Conservation (phyloP, 78 protist genomes). For the Dictyostelium capitatum region DNA sequence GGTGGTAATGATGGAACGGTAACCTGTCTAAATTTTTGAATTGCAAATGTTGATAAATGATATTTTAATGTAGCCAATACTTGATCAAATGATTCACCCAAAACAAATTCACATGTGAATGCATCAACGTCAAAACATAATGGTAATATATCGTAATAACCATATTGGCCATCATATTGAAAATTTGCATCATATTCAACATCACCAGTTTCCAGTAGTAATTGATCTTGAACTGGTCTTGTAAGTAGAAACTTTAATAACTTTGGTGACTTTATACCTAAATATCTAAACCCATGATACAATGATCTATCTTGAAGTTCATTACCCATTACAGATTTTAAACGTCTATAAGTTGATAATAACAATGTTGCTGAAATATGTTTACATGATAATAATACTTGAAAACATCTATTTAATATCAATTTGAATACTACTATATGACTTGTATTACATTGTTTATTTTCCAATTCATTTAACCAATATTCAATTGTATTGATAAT, state of each 20-base stretch:
- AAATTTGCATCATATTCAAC: neutral
- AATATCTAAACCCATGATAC: constrained; percentile 1
- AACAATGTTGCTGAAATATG: neutral
- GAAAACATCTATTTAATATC: neutral
- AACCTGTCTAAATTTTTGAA: neutral
- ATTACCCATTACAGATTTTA: neutral
- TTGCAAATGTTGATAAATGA: neutral
- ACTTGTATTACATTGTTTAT: neutral
- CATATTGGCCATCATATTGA: neutral
- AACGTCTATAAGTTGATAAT: neutral
- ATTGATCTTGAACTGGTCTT: neutral
- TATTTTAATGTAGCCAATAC: neutral
- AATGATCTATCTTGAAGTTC: neutral
- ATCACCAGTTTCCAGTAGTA: neutral
- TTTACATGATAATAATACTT: neutral
- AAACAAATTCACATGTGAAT: neutral
- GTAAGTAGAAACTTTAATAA: neutral
- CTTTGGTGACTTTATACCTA: neutral
- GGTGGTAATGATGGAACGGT: neutral
- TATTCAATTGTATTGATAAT: neutral
- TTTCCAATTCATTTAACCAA: neutral
- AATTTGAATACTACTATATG: neutral
- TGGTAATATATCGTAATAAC: neutral
- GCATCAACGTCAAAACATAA: neutral
- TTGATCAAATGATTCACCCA: neutral